A percentile compares a stretch with the other conserved stretches of the same genome.
These are phyloP conservation scores for Jimgerdemannia lactiflua DNA, from an alignment of 192 early-diverging fungal species.

Conservation along the genomic window DNA sequence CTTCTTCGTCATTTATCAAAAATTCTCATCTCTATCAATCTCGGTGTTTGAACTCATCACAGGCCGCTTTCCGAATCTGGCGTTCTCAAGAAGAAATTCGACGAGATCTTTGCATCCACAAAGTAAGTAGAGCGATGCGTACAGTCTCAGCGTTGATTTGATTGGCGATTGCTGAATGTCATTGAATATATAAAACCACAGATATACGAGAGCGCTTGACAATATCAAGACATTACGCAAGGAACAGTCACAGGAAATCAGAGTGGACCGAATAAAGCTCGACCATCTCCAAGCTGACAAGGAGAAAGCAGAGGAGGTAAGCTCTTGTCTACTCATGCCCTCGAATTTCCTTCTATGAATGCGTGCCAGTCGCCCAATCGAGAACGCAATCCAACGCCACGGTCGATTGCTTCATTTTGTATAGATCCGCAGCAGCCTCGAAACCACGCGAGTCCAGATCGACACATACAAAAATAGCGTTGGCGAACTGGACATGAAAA, in stretches of 20 bases:
- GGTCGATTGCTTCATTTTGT: no score
- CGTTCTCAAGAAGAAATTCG: slow-evolving; percentile 93
- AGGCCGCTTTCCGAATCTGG: slow-evolving; percentile 89
- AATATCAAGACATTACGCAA: slow-evolving; percentile 78
- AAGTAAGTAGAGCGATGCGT: slow-evolving; percentile 37
- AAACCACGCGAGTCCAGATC: no score
- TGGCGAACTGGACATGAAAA: no score
- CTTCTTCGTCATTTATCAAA: no score
- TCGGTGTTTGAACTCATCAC: background rate
- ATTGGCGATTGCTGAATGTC: background rate
- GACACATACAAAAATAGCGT: no score
- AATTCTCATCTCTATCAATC: no score
- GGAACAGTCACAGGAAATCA: slow-evolving; percentile 61
- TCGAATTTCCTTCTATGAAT: slow-evolving; percentile 27
- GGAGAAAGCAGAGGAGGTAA: slow-evolving; percentile 66
- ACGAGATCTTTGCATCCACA: slow-evolving; percentile 97
- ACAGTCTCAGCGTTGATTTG: no score
- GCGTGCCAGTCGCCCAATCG: no score
- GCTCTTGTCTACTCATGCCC: background rate
- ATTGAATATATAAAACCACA: slow-evolving; percentile 10
- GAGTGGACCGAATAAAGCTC: slow-evolving; percentile 60
- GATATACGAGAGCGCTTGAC: slow-evolving; percentile 89
- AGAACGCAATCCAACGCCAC: no score
- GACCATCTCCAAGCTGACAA: slow-evolving; percentile 66
- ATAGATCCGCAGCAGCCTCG: no score